phyloP scores from a whole-genome alignment of 1,139 yeast species.

The Petasospora fabianii region DNA sequence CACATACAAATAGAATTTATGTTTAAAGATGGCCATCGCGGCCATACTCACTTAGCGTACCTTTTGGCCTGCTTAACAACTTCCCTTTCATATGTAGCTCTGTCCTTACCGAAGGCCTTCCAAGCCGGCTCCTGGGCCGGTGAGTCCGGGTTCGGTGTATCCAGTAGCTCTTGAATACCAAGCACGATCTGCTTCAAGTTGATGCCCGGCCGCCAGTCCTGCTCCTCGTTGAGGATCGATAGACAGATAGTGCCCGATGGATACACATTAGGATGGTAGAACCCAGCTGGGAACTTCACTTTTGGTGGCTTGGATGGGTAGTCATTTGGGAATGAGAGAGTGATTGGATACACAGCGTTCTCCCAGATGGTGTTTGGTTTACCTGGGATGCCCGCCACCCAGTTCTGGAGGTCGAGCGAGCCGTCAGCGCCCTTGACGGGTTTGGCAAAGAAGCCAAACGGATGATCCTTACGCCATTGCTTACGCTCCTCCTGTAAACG shows the following conservation, averaged over 20 bases:
- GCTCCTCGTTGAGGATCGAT: conserved; percentile 88
- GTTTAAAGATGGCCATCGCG: no score
- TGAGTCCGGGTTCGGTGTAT: conserved; percentile 87
- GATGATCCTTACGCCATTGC: conserved; percentile 98
- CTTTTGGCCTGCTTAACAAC: conserved; percentile 79
- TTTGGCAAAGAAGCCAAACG: conserved; percentile 93
- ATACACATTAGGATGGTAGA: conserved; percentile 94
- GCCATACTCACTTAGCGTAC: conserved; percentile 52
- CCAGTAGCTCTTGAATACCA: conserved; percentile 90
- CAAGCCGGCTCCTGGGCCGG: conserved; percentile 99
- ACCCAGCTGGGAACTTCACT: conserved; percentile 80
- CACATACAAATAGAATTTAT: no score
- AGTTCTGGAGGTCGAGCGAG: conserved; percentile 71
- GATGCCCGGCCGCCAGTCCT: conserved; percentile 98
- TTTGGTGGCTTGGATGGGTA: conserved; percentile 97
- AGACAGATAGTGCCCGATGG: conserved; percentile 96
- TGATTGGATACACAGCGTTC: conserved; percentile 84
- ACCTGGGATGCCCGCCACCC: conserved; percentile 98
- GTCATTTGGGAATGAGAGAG: conserved; percentile 80
- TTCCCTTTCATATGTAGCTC: conserved; percentile 64
- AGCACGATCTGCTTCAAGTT: conserved; percentile 84
- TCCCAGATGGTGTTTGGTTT: conserved; percentile 84
- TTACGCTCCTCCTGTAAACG: conserved; percentile 49
- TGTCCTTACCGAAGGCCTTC: conserved; percentile 73
- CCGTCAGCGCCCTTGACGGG: conserved; percentile 81